A percentile compares a stretch with the other conserved stretches of the same genome.
Conservation (phyloP, 495 filamentous ascomycete species). For the Patellaria atrata region DNA sequence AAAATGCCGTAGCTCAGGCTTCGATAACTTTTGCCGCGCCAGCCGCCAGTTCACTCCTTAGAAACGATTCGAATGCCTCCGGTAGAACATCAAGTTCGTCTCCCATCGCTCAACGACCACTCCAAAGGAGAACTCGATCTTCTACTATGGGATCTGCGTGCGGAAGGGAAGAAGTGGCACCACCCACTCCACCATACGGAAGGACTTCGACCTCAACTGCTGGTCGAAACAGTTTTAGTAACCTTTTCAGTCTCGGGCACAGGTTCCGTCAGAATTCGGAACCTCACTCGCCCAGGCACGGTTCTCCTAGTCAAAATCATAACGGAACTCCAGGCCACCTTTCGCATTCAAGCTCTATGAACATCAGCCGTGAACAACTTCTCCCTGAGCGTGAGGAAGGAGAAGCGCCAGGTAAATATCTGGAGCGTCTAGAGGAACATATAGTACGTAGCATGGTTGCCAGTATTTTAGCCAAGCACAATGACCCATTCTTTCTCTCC, state of each 20-base stretch:
- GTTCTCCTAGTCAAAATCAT: slow-evolving; percentile 37
- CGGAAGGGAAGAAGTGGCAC: slow-evolving; percentile 40
- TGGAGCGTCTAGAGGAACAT: slow-evolving; percentile 59
- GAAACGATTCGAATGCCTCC: slow-evolving; percentile 54
- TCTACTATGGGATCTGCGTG: slow-evolving; percentile 70
- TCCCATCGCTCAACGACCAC: slow-evolving; percentile 16
- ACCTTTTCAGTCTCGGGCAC: slow-evolving; percentile 60
- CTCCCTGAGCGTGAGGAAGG: slow-evolving; percentile 71
- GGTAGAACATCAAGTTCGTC: slow-evolving; percentile 48
- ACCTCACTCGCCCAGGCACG: slow-evolving; percentile 44
- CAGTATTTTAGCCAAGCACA: slow-evolving; percentile 65
- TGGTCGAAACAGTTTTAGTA: slow-evolving; percentile 79
- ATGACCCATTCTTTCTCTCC: slow-evolving; percentile 66
- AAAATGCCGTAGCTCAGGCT: slow-evolving; percentile 34
- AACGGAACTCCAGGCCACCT: slow-evolving; percentile 49
- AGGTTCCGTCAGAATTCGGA: slow-evolving; percentile 69
- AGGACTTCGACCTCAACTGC: slow-evolving; percentile 68
- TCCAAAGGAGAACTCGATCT: slow-evolving; percentile 55
- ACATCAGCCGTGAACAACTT: slow-evolving; percentile 44
- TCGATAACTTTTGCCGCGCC: slow-evolving; percentile 27
- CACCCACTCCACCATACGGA: slow-evolving; percentile 37
- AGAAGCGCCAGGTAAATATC: slow-evolving; percentile 81
- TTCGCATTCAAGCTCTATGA: slow-evolving; percentile 61
- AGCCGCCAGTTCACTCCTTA: slow-evolving; percentile 32
- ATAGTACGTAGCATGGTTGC: slow-evolving; percentile 68